These are phyloP conservation scores for Pseudocercospora musae DNA, from an alignment of 2,329 filamentous ascomycete genomes.

Conservation along the genomic window DNA sequence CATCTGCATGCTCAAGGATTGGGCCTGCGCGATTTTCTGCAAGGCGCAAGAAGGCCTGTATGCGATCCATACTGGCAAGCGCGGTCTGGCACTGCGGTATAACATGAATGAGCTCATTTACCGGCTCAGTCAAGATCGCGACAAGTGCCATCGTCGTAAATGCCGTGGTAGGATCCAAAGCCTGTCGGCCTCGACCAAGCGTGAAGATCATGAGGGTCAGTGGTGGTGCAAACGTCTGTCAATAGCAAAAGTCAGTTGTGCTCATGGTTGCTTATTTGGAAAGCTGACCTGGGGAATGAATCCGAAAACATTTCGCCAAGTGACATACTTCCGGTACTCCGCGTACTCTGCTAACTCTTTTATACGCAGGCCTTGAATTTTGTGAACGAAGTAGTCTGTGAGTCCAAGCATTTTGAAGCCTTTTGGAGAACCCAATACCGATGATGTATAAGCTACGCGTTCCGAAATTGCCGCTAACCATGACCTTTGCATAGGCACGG, in stretches of 20 bases:
- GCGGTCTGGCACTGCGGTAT: slow-evolving; percentile 19
- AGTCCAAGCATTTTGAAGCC: slow-evolving; percentile 25
- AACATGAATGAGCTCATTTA: slow-evolving; percentile 18
- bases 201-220: slow-evolving; percentile 21
- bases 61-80: slow-evolving; percentile 21
- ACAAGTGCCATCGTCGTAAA: slow-evolving; percentile 22
- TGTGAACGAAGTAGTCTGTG: slow-evolving; percentile 15
- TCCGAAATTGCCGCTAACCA: slow-evolving; percentile 19
- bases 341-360: slow-evolving; percentile 18
- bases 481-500: slow-evolving; percentile 19
- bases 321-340: slow-evolving; percentile 21
- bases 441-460: slow-evolving; percentile 20
- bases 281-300: slow-evolving; percentile 1
- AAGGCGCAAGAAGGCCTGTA: slow-evolving; percentile 18
- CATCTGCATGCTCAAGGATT: not conserved
- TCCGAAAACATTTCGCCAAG: slow-evolving; percentile 21
- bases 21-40: not conserved
- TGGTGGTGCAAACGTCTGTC: slow-evolving; percentile 8
- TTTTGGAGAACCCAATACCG: slow-evolving; percentile 17
- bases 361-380: slow-evolving; percentile 21
- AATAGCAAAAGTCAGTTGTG: too few species aligned
- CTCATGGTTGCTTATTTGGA: too few species aligned
- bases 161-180: slow-evolving; percentile 16
- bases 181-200: slow-evolving; percentile 5
- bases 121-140: slow-evolving; percentile 15